Evolutionary conservation across 192 early-diverging fungal species (phyloP), one percentile per base, ranked within the genome.

Genomic region (Linnemannia schmuckeri): DNA sequence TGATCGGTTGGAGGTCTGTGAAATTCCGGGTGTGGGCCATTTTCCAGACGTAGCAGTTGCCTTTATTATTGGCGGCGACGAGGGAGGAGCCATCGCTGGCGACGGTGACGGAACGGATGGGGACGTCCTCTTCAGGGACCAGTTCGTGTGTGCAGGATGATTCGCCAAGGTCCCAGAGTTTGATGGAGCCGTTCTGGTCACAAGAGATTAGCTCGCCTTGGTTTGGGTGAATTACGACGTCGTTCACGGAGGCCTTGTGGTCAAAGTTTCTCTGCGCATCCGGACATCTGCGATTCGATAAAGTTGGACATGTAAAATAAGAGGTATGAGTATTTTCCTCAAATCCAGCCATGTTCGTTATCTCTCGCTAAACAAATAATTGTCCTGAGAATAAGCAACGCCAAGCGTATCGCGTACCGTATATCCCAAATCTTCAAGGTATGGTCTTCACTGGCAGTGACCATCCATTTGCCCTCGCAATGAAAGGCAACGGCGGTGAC

Each of bases 31-130:
- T 92, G 88, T 91, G 95, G 76, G 91, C 94, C 94, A 96, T 95
- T 75, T 91, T 91, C 90, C 92, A 93, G 12, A 92, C 90, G 91
- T 92, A 94, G 41, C 92, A 93, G 61, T 90, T 91, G 49, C 92
- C 92, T 88, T 97, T 97, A 81, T 97, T 97, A 83, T 97, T 98
- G 9, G 93, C 96, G 12, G 95, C 96, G 4, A 97, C 93, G 6
- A 98, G 80, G 47, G 96, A 92, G 6, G 95, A 94, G 12, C 96
- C 95, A 82, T 97, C 96, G 27, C 93, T 90, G 2, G 96, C 95
- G 66, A 98, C 95, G 8, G 95, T 95, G 0, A 98, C 96, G 1
- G 95, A 96, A 33, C 96, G 92, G 44, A 95, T 90, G 3, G 97
- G 94, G 1, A 94, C 93, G 78, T 96, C 97, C 87, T 97, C 96